These are phyloP conservation scores for Hypoxylon rickii DNA, from an alignment of 495 filamentous ascomycete species.

Conservation along the genomic window DNA sequence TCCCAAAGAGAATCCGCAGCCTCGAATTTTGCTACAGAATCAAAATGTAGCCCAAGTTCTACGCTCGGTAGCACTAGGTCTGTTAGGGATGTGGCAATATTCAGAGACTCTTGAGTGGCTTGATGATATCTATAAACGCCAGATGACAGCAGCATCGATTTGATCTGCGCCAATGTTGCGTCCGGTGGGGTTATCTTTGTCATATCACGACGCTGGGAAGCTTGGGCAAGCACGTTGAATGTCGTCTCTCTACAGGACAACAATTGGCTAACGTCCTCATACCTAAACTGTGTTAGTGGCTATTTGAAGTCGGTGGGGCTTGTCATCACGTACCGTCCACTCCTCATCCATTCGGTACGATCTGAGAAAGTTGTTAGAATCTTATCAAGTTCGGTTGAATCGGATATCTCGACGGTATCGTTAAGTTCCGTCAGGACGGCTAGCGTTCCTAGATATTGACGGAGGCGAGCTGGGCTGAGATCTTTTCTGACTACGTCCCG, in stretches of 20 bases:
- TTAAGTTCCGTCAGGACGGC: constrained; percentile 82
- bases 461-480: constrained; percentile 63
- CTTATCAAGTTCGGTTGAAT: constrained; percentile 62
- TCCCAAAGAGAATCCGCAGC: constrained; percentile 92
- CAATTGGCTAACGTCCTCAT: constrained; percentile 78
- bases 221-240: constrained; percentile 77
- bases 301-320: background rate
- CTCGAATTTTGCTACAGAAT: constrained; percentile 74
- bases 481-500: constrained; percentile 57
- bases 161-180: constrained; percentile 72
- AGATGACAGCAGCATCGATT: constrained; percentile 72
- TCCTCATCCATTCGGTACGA: constrained; percentile 78
- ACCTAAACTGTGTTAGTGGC: constrained; percentile 56
- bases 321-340: constrained; percentile 62
- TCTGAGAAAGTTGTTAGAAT: constrained; percentile 64
- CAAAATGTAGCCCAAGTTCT: constrained; percentile 71
- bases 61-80: constrained; percentile 70
- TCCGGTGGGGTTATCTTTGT: constrained; percentile 61
- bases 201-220: constrained; percentile 61
- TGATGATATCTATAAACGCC: constrained; percentile 75
- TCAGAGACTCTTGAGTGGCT: constrained; percentile 82
- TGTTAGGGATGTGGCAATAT: constrained; percentile 77
- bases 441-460: constrained; percentile 68
- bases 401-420: constrained; percentile 67
- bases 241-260: constrained; percentile 80